Base-by-base conservation (phyloP, 2,329 filamentous ascomycete genomes). In the Pseudogymnoascus sp. region DNA sequence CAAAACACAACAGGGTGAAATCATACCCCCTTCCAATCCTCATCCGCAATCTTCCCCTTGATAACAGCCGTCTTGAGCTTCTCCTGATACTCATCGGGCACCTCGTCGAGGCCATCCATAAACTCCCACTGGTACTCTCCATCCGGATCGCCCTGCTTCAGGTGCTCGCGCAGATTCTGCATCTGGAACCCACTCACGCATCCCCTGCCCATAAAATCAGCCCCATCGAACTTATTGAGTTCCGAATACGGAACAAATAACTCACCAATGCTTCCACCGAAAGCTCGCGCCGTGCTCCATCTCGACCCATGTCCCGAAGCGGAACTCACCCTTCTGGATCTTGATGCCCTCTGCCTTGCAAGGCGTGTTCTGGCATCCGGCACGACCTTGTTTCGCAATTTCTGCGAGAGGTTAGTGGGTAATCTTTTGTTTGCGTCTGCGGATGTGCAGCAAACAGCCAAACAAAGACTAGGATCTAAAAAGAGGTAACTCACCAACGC, bases 21-120 rank as follows among this genome's bases (percentile, higher is more conserved):
- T 79, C 89, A 77, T 82, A 96, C 92, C 11, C 91, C 91, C 36
- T 88, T 93, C 86, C 91, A 97, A 69, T 97, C 93, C 61, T 90
- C 87, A 45, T 91, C 82, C 68, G 89, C 88, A 69, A 97, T 88
- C 70, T 95, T 90, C 23, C 91, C 91, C 73, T 93, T 83, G 64
- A 83, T 80, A 23, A 97, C 75, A 61, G 89, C 90, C 54, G 82
- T 83, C 61, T 83, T 80, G 67, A 97, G 79, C 79, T 95, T 96
- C 51, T 84, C 84, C 75, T 93, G 85, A 1, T 85, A 70, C 1
- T 91, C 87, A 0, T 80, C 77, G 39, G 86, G 78, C 79, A 63
- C 40, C 26, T 60, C 54, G 72, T 96, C 91, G 63, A 97, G 80
- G 65, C 83, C 76, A 51, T 89, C 84, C 69, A 84, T 83, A 29